phyloP scores from a whole-genome alignment of 305 asterid species.

The Solanum hybrid region DNA sequence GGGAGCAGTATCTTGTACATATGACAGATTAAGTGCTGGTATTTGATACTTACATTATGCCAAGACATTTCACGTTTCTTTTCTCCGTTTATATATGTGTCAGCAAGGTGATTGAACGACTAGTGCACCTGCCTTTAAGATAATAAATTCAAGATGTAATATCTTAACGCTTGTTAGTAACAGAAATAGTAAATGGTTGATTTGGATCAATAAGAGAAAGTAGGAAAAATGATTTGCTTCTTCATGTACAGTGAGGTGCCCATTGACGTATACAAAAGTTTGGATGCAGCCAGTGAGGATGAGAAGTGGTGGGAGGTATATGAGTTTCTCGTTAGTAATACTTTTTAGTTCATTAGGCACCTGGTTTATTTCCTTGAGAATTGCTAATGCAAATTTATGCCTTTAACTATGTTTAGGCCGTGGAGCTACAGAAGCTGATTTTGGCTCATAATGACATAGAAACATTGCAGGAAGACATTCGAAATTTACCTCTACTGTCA shows the following conservation, averaged over 20 bases:
- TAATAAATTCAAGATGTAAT: not conserved
- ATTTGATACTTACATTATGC: not conserved
- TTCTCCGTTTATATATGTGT: not conserved
- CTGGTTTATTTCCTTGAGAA: not conserved
- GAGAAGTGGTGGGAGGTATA: slow-evolving; percentile 99
- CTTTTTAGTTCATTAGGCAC: not conserved
- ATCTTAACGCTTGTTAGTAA: not conserved
- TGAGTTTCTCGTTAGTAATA: not conserved
- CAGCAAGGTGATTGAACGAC: not conserved
- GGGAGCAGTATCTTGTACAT: not conserved
- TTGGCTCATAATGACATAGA: slow-evolving; percentile 86
- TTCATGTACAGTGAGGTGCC: slow-evolving; percentile 68
- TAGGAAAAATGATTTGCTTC: not conserved
- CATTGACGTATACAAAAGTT: slow-evolving; percentile 62
- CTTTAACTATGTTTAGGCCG: slow-evolving; percentile 41
- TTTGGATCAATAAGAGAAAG: not conserved
- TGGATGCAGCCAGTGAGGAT: slow-evolving; percentile 72
- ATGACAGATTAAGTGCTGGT: not conserved
- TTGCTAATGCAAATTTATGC: not conserved
- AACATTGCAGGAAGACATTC: slow-evolving; percentile 68
- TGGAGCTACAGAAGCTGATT: slow-evolving; percentile 91
- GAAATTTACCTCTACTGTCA: slow-evolving; percentile 54
- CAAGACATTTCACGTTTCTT: not conserved
- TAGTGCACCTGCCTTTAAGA: not conserved
- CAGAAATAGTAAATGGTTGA: not conserved